These are phyloP conservation scores for Phylloporus sp. DNA, from an alignment of 768 basidiomycete species.

Conservation along the genomic window DNA sequence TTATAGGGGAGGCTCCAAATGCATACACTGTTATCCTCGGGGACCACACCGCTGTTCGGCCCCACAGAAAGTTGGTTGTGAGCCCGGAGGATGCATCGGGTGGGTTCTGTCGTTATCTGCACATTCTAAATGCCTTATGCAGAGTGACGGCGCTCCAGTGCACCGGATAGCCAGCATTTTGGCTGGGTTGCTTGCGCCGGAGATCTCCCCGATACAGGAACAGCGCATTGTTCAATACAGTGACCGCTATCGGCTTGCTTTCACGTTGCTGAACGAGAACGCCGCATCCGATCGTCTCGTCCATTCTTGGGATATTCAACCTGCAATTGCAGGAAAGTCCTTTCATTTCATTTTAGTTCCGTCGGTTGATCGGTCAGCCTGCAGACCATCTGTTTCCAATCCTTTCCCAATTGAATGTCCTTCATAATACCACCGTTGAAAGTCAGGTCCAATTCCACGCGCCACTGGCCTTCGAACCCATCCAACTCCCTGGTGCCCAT, in stretches of 20 bases:
- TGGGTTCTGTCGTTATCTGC: conserved; percentile 14
- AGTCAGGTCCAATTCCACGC: conserved; percentile 93
- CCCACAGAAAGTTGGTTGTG: conserved; percentile 19
- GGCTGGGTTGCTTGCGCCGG: conserved; percentile 38
- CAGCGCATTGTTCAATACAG: conserved; percentile 71
- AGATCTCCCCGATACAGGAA: conserved; percentile 46
- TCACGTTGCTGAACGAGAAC: conserved; percentile 91
- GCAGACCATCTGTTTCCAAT: conserved; percentile 71
- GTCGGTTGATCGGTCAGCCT: conserved; percentile 11
- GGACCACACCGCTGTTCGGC: conserved; percentile 19
- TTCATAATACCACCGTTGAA: conserved; percentile 93
- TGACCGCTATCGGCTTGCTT: conserved; percentile 80
- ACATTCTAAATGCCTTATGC: conserved; percentile 9
- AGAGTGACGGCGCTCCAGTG: conserved; percentile 23
- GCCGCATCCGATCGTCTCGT: conserved; percentile 59
- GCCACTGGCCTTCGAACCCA: conserved; percentile 78
- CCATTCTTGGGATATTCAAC: conserved; percentile 68
- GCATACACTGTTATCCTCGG: conserved; percentile 25
- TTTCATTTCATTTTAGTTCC: conserved; percentile 11
- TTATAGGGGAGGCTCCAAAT: conserved; percentile 15
- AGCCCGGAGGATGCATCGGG: conserved; percentile 26
- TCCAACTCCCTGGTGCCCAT: conserved; percentile 28
- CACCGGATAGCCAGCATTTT: conserved; percentile 38
- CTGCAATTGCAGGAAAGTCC: conserved; percentile 59
- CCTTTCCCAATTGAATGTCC: conserved; percentile 48